Conservation (phyloP, 306 rosid species). For the Erythrophleum fordii region DNA sequence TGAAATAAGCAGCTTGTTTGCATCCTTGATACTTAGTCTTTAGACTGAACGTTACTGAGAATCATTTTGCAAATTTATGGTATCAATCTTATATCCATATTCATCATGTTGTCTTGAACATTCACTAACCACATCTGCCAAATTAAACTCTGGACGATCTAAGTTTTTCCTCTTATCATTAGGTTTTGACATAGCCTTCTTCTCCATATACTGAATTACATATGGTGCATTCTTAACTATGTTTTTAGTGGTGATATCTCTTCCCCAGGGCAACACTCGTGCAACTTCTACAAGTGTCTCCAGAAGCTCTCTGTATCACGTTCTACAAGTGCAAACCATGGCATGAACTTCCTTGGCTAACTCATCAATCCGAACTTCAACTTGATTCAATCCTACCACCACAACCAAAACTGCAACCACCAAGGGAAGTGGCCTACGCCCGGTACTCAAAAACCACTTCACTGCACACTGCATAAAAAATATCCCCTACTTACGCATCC, state of each 20-base stretch:
- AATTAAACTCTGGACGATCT: constrained; percentile 49
- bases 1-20: constrained; percentile 53
- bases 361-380: constrained; percentile 54
- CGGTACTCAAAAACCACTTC: constrained; percentile 79
- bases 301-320: constrained; percentile 67
- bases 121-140: constrained; percentile 57
- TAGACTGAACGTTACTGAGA: constrained; percentile 28
- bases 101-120: constrained; percentile 48
- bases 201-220: constrained; percentile 79
- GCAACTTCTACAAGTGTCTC: constrained; percentile 76
- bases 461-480: constrained; percentile 73
- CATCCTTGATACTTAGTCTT: constrained; percentile 3
- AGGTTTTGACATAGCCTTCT: constrained; percentile 60
- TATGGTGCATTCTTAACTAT: constrained; percentile 62
- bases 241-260: constrained; percentile 68
- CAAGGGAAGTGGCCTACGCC: constrained; percentile 74
- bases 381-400: constrained; percentile 63
- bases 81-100: constrained; percentile 40
- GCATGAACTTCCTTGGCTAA: constrained; percentile 66
- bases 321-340: constrained; percentile 57
- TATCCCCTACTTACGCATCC: constrained; percentile 66
- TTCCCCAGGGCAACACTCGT: constrained; percentile 85
- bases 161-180: constrained; percentile 39
- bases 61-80: constrained; percentile 36
- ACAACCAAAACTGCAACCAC: constrained; percentile 76